These are phyloP conservation scores for Cordyceps cicadae DNA, from an alignment of 2,329 filamentous ascomycete species.

Conservation along the genomic window DNA sequence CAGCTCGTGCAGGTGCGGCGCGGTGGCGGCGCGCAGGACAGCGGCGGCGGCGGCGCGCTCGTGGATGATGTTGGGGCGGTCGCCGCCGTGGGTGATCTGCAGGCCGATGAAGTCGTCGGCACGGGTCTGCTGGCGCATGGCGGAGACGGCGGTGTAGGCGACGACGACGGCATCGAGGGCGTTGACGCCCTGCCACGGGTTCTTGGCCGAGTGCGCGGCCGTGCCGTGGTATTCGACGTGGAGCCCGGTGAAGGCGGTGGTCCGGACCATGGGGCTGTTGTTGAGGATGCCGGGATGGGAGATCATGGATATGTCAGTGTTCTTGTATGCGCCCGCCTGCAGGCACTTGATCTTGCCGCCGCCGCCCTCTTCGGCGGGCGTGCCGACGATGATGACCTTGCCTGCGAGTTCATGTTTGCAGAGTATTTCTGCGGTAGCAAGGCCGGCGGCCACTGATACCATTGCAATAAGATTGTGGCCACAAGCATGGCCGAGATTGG, in stretches of 20 bases:
- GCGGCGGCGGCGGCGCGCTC: conserved; percentile 34
- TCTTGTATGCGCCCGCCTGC: conserved; percentile 35
- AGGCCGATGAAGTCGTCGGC: conserved; percentile 43
- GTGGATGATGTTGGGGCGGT: conserved; percentile 49
- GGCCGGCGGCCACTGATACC: conserved; percentile 36
- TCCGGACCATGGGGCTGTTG: conserved; percentile 41
- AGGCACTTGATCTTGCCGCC: conserved; percentile 42
- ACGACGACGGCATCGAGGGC: conserved; percentile 49
- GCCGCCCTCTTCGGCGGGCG: conserved; percentile 45
- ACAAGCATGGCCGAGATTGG: conserved; percentile 43
- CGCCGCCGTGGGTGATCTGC: conserved; percentile 45
- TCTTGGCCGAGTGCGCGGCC: conserved; percentile 47
- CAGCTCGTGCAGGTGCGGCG: conserved; percentile 29
- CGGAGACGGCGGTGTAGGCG: conserved; percentile 39
- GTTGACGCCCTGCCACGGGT: conserved; percentile 53
- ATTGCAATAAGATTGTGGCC: conserved; percentile 48
- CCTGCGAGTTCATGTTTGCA: neutral
- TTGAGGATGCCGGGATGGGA: conserved; percentile 23
- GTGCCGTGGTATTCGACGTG: conserved; percentile 45
- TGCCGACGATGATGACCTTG: conserved; percentile 34
- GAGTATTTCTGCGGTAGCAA: conserved; percentile 8
- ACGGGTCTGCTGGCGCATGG: conserved; percentile 48
- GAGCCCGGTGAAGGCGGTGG: conserved; percentile 41
- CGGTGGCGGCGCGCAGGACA: conserved; percentile 19
- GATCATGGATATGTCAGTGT: conserved; percentile 25